phyloP scores from a whole-genome alignment of 495 filamentous ascomycete genomes.

The Penicillium riverlandense region DNA sequence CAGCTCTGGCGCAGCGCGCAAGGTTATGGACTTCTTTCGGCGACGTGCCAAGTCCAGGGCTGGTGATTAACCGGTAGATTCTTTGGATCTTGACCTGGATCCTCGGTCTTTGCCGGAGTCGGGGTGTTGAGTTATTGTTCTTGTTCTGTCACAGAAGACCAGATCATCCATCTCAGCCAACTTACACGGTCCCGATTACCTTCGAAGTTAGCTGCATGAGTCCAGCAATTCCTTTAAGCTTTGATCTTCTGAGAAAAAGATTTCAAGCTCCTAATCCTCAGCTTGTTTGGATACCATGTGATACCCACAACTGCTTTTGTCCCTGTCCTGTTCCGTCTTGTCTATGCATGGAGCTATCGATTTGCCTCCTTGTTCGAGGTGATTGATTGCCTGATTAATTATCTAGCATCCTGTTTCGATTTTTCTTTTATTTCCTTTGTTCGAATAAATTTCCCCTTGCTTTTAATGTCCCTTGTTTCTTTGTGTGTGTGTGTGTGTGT shows the following conservation, averaged over 20 bases:
- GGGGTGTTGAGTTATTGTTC: neutral
- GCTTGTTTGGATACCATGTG: conserved; percentile 40
- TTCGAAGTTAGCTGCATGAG: too few species aligned
- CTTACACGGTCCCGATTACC: too few species aligned
- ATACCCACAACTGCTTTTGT: conserved; percentile 39
- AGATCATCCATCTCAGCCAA: conserved; percentile 9
- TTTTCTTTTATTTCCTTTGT: conserved; percentile 27
- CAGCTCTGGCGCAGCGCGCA: conserved; percentile 74
- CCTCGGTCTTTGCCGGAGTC: too few species aligned
- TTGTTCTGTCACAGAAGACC: conserved; percentile 7
- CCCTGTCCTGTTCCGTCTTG: conserved; percentile 3
- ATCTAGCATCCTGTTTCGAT: conserved; percentile 25
- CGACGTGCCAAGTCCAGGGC: conserved; percentile 70
- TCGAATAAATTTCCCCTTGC: conserved; percentile 30
- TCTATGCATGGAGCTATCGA: conserved; percentile 34
- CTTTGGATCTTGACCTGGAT: too few species aligned
- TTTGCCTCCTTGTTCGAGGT: conserved; percentile 9
- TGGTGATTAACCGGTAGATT: conserved; percentile 44
- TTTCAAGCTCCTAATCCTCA: conserved; percentile 4
- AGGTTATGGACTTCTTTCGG: conserved; percentile 98
- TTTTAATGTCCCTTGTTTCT: conserved; percentile 21
- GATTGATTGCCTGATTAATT: conserved; percentile 21
- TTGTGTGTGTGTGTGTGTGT: conserved; percentile 6
- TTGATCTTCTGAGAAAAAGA: conserved; percentile 3
- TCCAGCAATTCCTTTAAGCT: conserved; percentile 4